Percentiles rank a stretch among this genome's conserved stretches.
These are phyloP conservation scores for Effrenium voratum DNA, from an alignment of 73 alveolate genomes.

Conservation along the genomic window DNA sequence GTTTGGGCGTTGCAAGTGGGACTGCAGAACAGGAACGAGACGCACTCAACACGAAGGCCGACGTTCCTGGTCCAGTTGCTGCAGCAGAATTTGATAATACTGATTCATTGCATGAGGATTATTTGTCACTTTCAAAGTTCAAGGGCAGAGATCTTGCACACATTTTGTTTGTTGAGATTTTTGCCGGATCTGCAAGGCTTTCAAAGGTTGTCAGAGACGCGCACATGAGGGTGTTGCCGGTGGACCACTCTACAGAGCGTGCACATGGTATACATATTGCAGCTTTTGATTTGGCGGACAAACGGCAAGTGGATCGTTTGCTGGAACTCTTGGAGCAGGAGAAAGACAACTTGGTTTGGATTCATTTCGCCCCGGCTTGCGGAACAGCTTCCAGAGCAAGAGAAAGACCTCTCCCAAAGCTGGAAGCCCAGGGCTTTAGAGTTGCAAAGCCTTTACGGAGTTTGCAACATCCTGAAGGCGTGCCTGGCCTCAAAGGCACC, in stretches of 20 bases:
- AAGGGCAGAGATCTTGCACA: neutral
- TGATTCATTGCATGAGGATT: neutral
- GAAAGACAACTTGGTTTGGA: neutral
- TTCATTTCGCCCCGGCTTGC: no score
- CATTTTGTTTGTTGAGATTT: neutral
- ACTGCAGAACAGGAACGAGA: neutral
- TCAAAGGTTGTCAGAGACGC: neutral
- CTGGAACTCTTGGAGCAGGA: neutral
- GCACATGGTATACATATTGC: neutral
- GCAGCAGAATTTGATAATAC: neutral
- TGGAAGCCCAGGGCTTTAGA: neutral
- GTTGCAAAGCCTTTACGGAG: neutral
- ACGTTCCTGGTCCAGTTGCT: neutral
- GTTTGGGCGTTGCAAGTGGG: neutral
- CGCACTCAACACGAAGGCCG: no score
- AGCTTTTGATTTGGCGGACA: neutral
- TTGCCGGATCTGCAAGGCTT: constrained; percentile 1
- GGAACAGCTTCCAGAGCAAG: neutral
- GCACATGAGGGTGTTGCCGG: neutral
- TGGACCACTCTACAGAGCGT: neutral
- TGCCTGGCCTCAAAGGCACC: neutral
- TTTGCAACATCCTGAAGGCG: neutral
- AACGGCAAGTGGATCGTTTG: neutral
- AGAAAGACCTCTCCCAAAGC: neutral
- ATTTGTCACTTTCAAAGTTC: neutral